phyloP scores from a whole-genome alignment of 106 monocot genomes.

The Dendrobium huoshanense region DNA sequence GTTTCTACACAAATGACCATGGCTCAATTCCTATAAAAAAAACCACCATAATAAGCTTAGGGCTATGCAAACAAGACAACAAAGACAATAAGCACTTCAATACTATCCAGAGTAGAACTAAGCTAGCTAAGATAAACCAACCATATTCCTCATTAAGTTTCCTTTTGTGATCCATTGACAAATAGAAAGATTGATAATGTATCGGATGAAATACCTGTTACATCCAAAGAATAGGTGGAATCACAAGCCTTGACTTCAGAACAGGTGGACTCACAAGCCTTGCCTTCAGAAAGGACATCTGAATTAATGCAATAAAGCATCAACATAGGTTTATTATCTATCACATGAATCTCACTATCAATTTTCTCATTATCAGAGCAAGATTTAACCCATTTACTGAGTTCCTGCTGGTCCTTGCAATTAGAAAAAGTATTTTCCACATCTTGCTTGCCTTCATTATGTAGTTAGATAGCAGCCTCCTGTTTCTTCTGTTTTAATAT shows the following conservation, averaged over 20 bases:
- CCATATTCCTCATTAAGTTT: conserved; percentile 77
- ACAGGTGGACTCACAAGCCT: too few relatives aligned
- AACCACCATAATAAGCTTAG: background rate
- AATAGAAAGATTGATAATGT: conserved; percentile 72
- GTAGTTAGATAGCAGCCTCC: too few relatives aligned
- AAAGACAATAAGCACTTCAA: background rate
- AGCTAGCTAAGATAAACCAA: conserved; percentile 19
- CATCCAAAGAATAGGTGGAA: background rate
- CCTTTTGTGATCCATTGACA: conserved; percentile 55
- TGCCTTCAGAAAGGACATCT: background rate
- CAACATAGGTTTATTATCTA: background rate
- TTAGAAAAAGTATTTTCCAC: too few relatives aligned
- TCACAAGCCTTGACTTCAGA: background rate
- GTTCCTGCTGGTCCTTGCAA: background rate
- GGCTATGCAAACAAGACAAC: background rate
- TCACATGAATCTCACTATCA: background rate
- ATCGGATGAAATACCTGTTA: conserved; percentile 60
- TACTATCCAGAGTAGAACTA: background rate
- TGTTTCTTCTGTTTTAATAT: too few relatives aligned
- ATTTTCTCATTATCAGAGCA: background rate
- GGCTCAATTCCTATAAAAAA: conserved; percentile 64
- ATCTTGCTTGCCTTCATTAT: too few relatives aligned
- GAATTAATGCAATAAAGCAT: background rate
- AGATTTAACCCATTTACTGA: background rate
- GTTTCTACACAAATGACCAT: conserved; percentile 81